Evolutionary conservation across 225 moss, liverwort and hornwort genomes (phyloP), one percentile per base, ranked within the genome.

Genomic region (Pleurozium schreberi): DNA sequence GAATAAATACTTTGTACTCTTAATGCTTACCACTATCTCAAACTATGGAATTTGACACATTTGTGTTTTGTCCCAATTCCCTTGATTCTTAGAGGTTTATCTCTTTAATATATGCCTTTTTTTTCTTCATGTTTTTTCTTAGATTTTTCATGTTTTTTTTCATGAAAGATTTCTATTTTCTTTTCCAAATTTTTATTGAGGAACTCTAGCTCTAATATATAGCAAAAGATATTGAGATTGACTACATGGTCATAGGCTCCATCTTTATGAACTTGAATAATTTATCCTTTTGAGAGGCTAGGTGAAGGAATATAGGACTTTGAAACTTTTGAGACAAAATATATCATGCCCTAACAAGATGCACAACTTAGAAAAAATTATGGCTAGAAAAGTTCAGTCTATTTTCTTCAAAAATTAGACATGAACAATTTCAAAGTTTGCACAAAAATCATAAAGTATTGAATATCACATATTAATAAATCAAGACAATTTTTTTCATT

Each of bases 291-390:
- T n/a, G 1, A 67, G 12, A 38, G 12, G 21, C 6, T 67, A 12
- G 23, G 5, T 40, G 14, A 6, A 69, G 1, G 8, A 40, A 0
- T 4, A 23, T n/a, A 40, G 23, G 2, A 1, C 22, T 25, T 0
- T 67, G 0, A 2, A 67, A 25, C 7, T 14, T 40, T 70, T 14
- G 5, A 70, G 4, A 70, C 26, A 42, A 42, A 70, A n/a, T 68
- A 22, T 12, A 7, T 12, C 22, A 68, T n/a, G 22, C 68, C 68
- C n/a, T 68, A 6, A 66, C 4, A 66, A 40, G 25, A 70, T 42
- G 14, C 26, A 14, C 1, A 12, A 4, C 25, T 25, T 14, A 70
- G 26, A 42, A 67, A 3, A 42, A 40, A 42, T 40, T 21, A 67
- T 69, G 40, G 8, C 2, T 4, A 12, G 0, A 14, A 3, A 42